Evolutionary conservation across 2,329 filamentous ascomycete species (phyloP), one percentile per base, ranked within the genome.

Genomic region (Sporothrix inflata): DNA sequence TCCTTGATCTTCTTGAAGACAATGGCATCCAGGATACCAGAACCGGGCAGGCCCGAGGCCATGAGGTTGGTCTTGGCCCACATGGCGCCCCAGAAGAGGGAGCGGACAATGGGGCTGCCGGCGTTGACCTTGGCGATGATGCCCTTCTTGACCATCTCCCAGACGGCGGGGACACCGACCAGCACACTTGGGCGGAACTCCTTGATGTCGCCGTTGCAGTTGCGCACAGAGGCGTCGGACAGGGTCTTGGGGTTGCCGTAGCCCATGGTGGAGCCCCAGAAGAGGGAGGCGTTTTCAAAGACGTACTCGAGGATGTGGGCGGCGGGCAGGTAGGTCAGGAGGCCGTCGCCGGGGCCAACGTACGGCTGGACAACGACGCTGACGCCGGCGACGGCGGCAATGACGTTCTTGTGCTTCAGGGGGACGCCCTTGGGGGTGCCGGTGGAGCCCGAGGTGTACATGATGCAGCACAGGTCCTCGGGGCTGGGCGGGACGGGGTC

Each of bases 1-100:
- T 96, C 93, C 83, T 94, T 94, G 80, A 97, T 88, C 85, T 97
- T 97, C 84, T 93, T 94, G 86, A 97, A 97, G 11, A 97, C 91
- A 3, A 97, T 82, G 1, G 90, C 86, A 78, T 97, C 94, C 67
- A 97, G 84, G 60, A 96, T 76, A 71, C 87, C 89, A 30, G 88
- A 85, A 71, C 92, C 92, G 1, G 89, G 89, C 53, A 91, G 80
- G 12, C 88, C 88, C n/a, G 82, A 80, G 70, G 80, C 79, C 79
- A 89, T 80, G 72, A 89, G 78, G 70, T 81, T 82, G 72, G 81
- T 81, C 81, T 89, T 89, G 55, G 86, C 82, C 76, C 83, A 84
- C 75, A 89, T 79, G 2, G 86, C 86, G 65, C 83, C 84, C 87
- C 87, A 89, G 85, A 97, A 97, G 79, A 97, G 84, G 75, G 91